Percentiles rank a stretch among this genome's conserved stretches.
These are phyloP conservation scores for Amphicarpaea edgeworthii DNA, from an alignment of 306 rosid genomes.

Conservation along the genomic window DNA sequence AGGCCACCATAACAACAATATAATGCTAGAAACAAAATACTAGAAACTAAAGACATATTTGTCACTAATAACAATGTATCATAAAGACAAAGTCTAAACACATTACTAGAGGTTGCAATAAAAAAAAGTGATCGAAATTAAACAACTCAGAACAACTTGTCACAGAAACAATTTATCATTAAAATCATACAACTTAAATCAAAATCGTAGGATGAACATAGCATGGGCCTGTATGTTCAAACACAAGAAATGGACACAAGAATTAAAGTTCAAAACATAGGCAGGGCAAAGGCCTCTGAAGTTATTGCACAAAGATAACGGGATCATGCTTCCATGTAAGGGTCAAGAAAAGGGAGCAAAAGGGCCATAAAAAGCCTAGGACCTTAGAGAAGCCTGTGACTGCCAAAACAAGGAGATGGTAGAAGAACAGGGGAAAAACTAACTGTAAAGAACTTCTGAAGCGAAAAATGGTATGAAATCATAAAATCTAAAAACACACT, in stretches of 20 bases:
- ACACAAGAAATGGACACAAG: neutral
- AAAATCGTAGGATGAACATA: neutral
- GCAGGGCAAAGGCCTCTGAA: neutral
- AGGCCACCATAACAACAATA: neutral
- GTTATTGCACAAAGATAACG: neutral
- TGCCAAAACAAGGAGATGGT: neutral
- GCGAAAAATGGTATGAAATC: neutral
- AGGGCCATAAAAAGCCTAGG: neutral
- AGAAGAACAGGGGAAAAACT: neutral
- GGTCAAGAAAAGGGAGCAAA: neutral
- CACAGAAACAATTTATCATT: neutral
- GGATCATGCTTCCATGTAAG: neutral
- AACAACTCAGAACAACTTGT: neutral
- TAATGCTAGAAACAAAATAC: neutral
- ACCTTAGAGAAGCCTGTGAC: neutral
- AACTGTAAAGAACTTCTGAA: neutral
- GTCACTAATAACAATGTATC: neutral
- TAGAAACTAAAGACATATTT: neutral
- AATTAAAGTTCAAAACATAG: neutral
- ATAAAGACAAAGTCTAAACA: neutral
- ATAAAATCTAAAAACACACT: neutral
- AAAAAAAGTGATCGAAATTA: neutral
- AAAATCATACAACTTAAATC: neutral
- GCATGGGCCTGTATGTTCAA: neutral
- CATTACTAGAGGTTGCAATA: neutral